These are phyloP conservation scores for Aegilops sharonensis DNA, from an alignment of 176 grass and related monocot genomes.

Conservation along the genomic window DNA sequence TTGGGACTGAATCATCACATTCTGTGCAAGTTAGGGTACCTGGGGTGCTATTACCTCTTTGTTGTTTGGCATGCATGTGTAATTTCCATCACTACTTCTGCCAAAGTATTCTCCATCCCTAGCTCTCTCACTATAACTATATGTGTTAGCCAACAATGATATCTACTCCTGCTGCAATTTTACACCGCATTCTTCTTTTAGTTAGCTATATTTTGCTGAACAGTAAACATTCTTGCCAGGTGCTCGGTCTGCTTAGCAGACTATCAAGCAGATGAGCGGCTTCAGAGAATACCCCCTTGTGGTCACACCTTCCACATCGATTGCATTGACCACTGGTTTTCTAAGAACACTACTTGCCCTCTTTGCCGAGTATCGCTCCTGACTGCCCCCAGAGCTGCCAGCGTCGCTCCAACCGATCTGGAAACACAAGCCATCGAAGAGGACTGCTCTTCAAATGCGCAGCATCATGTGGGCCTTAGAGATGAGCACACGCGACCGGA, in stretches of 20 bases:
- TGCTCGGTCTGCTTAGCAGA: conserved; percentile 97
- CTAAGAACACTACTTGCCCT: conserved; percentile 80
- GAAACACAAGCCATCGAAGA: conserved; percentile 42
- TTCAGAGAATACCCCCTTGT: conserved; percentile 85
- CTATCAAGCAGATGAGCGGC: conserved; percentile 79
- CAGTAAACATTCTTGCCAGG: conserved; percentile 35
- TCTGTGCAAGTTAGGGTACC: too few relatives aligned
- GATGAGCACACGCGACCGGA: neutral
- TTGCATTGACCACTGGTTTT: conserved; percentile 93
- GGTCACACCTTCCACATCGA: conserved; percentile 93
- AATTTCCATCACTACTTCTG: too few relatives aligned
- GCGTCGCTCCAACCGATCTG: conserved; percentile 7
- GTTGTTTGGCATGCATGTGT: neutral
- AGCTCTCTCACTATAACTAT: neutral
- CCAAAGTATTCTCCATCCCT: neutral
- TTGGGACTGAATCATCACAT: too few relatives aligned
- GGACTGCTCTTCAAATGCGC: neutral
- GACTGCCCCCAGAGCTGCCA: conserved; percentile 36
- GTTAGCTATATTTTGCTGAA: conserved; percentile 10
- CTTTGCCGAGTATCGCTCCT: conserved; percentile 91
- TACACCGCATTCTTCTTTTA: neutral
- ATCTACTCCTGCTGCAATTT: neutral
- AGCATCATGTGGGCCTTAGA: conserved; percentile 8
- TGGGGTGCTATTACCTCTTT: too few relatives aligned
- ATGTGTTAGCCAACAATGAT: neutral